These are phyloP conservation scores for Boletus rubroflammeus DNA, from an alignment of 768 basidiomycete species.

Conservation along the genomic window DNA sequence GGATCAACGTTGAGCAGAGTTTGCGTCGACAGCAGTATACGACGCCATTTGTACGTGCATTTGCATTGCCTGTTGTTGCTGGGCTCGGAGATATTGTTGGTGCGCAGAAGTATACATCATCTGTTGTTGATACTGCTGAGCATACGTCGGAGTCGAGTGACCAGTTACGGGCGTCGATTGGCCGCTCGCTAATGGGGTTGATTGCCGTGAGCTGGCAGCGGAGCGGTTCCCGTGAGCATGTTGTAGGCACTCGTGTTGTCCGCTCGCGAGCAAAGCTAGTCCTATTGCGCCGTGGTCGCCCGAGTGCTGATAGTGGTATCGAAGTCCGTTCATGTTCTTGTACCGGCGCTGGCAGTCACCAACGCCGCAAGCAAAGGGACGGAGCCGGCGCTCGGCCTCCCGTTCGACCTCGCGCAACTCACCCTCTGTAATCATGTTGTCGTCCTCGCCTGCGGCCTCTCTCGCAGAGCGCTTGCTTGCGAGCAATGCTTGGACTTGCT, in stretches of 20 bases:
- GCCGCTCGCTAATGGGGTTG: conserved; percentile 31
- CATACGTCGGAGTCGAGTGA: conserved; percentile 30
- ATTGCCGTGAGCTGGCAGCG: conserved; percentile 32
- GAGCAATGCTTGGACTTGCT: conserved; percentile 70
- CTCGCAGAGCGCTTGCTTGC: conserved; percentile 42
- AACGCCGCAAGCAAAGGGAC: conserved; percentile 88
- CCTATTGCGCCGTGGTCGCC: conserved; percentile 94
- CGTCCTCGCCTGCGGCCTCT: conserved; percentile 42
- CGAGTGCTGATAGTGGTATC: conserved; percentile 96
- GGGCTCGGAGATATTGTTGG: conserved; percentile 36
- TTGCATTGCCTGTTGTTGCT: conserved; percentile 33
- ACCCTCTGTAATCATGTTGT: conserved; percentile 47
- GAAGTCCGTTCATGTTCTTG: conserved; percentile 97
- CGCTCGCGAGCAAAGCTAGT: conserved; percentile 74
- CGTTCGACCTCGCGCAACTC: conserved; percentile 72
- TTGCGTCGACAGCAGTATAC: conserved; percentile 17
- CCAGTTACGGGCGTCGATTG: conserved; percentile 31
- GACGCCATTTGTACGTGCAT: conserved; percentile 26
- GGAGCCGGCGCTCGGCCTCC: conserved; percentile 77
- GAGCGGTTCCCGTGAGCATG: conserved; percentile 31
- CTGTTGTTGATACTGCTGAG: conserved; percentile 36
- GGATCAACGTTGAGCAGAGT: conserved; percentile 15
- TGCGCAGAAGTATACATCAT: conserved; percentile 36
- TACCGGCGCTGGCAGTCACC: conserved; percentile 85
- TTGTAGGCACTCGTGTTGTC: conserved; percentile 56